Evolutionary conservation across 2,329 filamentous ascomycete genomes (phyloP), one percentile per base, ranked within the genome.

Genomic region (Phialophora chinensis): DNA sequence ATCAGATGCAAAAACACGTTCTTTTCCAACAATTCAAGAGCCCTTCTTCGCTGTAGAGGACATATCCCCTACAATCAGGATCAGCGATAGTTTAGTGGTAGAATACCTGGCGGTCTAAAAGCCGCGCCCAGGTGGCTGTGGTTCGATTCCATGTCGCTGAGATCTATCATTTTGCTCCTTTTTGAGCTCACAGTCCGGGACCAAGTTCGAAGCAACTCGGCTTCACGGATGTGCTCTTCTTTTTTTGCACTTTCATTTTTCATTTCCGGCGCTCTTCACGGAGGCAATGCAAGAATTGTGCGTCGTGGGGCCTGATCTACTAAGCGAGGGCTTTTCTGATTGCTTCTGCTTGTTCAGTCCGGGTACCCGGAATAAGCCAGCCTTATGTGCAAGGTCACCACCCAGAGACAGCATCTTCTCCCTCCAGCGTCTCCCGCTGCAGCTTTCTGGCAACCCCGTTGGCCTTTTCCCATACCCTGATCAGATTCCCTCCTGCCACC

Each of bases 391-490:
- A 29, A 61, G 49, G 49, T 60, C 31, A 66, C 57, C 59, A 65
- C 2, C 63, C 69, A 49, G 62, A 67, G 17, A 75, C 71, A 66
- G 75, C 74, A 72, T 83, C 81, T 72, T 86, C 83, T 5, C 78
- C 74, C 63, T 73, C 69, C 20, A 75, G 83, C 0, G 87, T 87
- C 1, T 80, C 80, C 2, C 79, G 72, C 78, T 92, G 89, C 80
- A 96, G 75, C 75, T 85, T 80, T 52, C 80, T 81, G 5, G 91
- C 90, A 47, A 96, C 88, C 27, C 79, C 80, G 70, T 97, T 93
- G 1, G 90, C 91, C 31, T 90, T 89, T 63, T 80, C 84, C 93
- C 93, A 96, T 5, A 97, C 93, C 23, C 93, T 87, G 65, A 97
- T 78, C 2, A 97, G 70, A 76, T 97, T 97, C 2, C 88, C 86